Conservation (phyloP, 106 monocot species). For the Dendrobium officinale region DNA sequence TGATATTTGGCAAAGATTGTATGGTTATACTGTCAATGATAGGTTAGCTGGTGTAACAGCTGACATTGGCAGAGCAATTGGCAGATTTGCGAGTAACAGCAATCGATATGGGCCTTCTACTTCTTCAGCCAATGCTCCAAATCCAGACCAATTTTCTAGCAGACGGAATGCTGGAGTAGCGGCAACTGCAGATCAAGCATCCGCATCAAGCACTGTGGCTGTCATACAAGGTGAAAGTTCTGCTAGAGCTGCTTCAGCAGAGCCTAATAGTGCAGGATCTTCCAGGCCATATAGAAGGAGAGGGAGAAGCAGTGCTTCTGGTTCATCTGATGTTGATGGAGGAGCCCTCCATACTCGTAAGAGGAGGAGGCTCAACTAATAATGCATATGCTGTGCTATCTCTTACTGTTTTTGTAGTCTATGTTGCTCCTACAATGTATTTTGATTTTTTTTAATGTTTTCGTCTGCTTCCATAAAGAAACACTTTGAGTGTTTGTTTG, state of each 20-base stretch:
- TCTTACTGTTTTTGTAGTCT: constrained; percentile 9
- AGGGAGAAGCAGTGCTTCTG: constrained; percentile 30
- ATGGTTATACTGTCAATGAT: constrained; percentile 21
- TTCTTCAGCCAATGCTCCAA: constrained; percentile 28
- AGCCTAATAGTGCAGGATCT: constrained; percentile 62
- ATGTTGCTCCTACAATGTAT: background rate
- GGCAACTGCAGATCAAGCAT: constrained; percentile 53
- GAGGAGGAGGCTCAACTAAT: constrained; percentile 62
- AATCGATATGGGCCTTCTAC: constrained; percentile 24
- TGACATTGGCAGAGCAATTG: constrained; percentile 49
- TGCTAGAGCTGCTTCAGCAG: constrained; percentile 26
- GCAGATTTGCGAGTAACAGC: constrained; percentile 27
- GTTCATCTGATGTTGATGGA: constrained; percentile 57
- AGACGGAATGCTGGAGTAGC: constrained; percentile 21
- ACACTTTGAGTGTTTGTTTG: background rate
- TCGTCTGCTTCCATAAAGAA: background rate
- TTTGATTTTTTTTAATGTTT: background rate
- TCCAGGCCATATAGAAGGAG: constrained; percentile 63
- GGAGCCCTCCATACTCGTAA: constrained; percentile 38
- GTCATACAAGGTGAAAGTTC: constrained; percentile 63
- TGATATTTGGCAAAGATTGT: constrained; percentile 28
- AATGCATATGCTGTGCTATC: background rate
- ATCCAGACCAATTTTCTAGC: constrained; percentile 15
- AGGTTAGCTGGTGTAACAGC: constrained; percentile 39
- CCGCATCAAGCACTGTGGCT: constrained; percentile 77